These are phyloP conservation scores for Phytophthora megakarya DNA, from an alignment of 352 stramenopile species.

Conservation along the genomic window DNA sequence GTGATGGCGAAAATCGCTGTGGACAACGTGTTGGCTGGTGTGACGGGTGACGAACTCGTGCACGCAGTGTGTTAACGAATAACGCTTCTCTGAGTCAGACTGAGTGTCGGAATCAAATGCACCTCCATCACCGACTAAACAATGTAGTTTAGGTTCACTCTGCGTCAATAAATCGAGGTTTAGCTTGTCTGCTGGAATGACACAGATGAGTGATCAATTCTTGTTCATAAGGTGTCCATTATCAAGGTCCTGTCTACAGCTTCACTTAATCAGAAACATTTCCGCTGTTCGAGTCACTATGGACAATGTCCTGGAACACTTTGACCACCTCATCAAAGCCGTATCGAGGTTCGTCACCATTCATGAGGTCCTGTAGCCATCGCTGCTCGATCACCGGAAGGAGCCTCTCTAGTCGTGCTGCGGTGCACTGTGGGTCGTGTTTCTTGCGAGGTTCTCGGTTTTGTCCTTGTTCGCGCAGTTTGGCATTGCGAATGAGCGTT, in stretches of 20 bases:
- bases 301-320: slow-evolving; percentile 27
- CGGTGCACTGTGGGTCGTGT: slow-evolving; percentile 18
- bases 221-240: slow-evolving; percentile 11
- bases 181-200: slow-evolving; percentile 14
- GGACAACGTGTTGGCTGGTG: slow-evolving; percentile 57
- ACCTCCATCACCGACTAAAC: background rate
- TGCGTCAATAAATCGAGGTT: too few relatives aligned
- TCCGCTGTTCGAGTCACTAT: slow-evolving; percentile 16
- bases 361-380: slow-evolving; percentile 36
- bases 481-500: slow-evolving; percentile 34
- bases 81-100: background rate
- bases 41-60: slow-evolving; percentile 41
- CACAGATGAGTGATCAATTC: slow-evolving; percentile 1
- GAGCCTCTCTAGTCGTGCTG: slow-evolving; percentile 33
- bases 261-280: slow-evolving; percentile 10
- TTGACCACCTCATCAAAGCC: slow-evolving; percentile 44
- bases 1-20: slow-evolving; percentile 74
- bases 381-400: slow-evolving; percentile 38
- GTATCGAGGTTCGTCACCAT: slow-evolving; percentile 31
- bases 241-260: slow-evolving; percentile 7
- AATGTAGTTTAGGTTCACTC: background rate
- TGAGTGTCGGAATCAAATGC: background rate
- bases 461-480: slow-evolving; percentile 14
- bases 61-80: slow-evolving; percentile 42
- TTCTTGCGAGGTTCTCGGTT: slow-evolving; percentile 10